Evolutionary conservation across 352 stramenopile genomes (phyloP).

Genomic region (Phytophthora sansomeana): DNA sequence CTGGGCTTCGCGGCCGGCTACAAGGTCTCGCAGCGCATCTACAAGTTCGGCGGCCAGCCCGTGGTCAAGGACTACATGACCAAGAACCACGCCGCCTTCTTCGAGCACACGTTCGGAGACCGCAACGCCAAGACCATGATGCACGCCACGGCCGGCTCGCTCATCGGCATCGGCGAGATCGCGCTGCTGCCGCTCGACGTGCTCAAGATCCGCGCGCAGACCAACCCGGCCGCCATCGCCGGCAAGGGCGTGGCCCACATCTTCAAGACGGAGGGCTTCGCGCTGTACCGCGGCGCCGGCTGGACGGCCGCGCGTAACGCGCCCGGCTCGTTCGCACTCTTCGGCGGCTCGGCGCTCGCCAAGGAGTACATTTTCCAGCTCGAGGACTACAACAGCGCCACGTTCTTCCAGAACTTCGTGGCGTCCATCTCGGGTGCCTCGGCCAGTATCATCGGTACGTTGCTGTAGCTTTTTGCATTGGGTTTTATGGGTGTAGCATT

Average conservation of each 20-base stretch:
- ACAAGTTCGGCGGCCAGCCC: conserved; percentile 97
- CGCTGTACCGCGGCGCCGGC: conserved; percentile 91
- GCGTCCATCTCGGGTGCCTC: conserved; percentile 85
- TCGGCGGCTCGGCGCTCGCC: conserved; percentile 90
- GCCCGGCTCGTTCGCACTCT: conserved; percentile 95
- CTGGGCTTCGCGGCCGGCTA: conserved; percentile 95
- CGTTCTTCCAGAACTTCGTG: conserved; percentile 94
- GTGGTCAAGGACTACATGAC: conserved; percentile 94
- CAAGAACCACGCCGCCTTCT: conserved; percentile 87
- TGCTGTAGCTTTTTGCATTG: background rate
- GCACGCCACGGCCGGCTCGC: conserved; percentile 90
- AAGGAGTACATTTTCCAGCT: conserved; percentile 94
- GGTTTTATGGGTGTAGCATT: background rate
- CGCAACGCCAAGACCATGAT: conserved; percentile 95
- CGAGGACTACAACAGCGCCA: conserved; percentile 90
- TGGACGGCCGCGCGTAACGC: conserved; percentile 95
- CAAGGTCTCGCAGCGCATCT: conserved; percentile 97
- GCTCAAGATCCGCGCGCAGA: conserved; percentile 97
- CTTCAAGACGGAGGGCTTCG: conserved; percentile 92
- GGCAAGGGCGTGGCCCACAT: conserved; percentile 93
- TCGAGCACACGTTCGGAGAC: conserved; percentile 92
- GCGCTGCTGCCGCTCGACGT: conserved; percentile 95
- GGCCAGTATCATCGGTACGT: conserved; percentile 83
- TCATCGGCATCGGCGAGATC: conserved; percentile 97
- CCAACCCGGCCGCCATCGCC: conserved; percentile 92